Evolutionary conservation across 2,329 filamentous ascomycete genomes (phyloP).

Genomic region (Pyricularia pennisetigena): DNA sequence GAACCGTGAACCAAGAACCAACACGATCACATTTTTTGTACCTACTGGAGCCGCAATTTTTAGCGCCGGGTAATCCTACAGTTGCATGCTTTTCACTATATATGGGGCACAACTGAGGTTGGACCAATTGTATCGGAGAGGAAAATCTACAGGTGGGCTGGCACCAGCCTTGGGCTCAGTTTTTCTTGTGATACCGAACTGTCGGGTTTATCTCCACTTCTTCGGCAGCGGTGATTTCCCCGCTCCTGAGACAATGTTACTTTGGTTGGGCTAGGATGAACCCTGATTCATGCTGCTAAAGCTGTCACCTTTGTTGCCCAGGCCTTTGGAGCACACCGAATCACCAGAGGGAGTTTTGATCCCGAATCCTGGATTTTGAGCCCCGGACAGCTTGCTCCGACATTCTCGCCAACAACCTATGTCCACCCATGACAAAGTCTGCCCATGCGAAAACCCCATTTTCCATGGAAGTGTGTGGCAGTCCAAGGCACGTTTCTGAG

Average conservation of each 20-base stretch:
- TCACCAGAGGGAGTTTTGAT: too few relatives aligned
- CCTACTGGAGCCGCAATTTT: background rate
- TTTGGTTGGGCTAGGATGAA: too few relatives aligned
- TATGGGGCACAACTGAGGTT: background rate
- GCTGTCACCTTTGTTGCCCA: too few relatives aligned
- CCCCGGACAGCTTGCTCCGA: too few relatives aligned
- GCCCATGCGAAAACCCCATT: too few relatives aligned
- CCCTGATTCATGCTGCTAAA: too few relatives aligned
- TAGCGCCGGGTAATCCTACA: background rate
- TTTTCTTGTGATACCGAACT: background rate
- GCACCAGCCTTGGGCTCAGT: background rate
- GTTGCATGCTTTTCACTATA: background rate
- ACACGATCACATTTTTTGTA: background rate
- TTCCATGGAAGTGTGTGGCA: background rate
- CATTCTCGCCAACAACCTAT: too few relatives aligned
- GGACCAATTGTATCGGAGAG: background rate
- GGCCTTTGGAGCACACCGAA: too few relatives aligned
- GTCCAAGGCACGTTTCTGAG: background rate
- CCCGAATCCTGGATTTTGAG: too few relatives aligned
- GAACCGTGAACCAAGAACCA: background rate
- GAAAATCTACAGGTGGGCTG: background rate
- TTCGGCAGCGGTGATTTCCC: background rate
- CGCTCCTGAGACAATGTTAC: too few relatives aligned
- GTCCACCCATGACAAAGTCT: too few relatives aligned
- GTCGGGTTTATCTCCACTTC: background rate